Percentiles rank a stretch among this genome's conserved stretches.
Conservation (phyloP, 2,329 filamentous ascomycete genomes). For the Phialocephala subalpina region DNA sequence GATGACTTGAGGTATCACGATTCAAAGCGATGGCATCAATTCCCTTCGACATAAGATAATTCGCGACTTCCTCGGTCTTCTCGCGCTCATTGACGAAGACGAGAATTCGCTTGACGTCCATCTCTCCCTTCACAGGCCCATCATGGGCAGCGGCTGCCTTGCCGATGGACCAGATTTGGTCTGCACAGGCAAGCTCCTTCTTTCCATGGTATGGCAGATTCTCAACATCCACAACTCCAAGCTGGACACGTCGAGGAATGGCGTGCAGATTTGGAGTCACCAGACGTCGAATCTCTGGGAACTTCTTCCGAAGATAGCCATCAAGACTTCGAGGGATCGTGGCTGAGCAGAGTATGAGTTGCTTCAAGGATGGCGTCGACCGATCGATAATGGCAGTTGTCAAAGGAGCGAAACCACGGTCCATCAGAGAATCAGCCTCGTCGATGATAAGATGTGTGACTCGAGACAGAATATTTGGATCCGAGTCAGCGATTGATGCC, state of each 20-base stretch:
- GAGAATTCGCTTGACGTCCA: slow-evolving; percentile 83
- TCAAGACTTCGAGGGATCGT: slow-evolving; percentile 94
- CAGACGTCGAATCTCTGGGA: slow-evolving; percentile 83
- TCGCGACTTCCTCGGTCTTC: slow-evolving; percentile 80
- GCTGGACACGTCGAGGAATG: slow-evolving; percentile 91
- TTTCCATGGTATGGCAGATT: slow-evolving; percentile 94
- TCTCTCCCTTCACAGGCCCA: slow-evolving; percentile 59
- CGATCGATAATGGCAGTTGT: slow-evolving; percentile 86
- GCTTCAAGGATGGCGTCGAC: slow-evolving; percentile 79
- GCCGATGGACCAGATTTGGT: slow-evolving; percentile 93
- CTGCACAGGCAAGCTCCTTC: slow-evolving; percentile 91
- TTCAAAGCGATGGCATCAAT: slow-evolving; percentile 88
- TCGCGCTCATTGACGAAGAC: slow-evolving; percentile 98
- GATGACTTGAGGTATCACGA: slow-evolving; percentile 81
- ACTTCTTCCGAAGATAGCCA: slow-evolving; percentile 80
- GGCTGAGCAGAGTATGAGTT: slow-evolving; percentile 92
- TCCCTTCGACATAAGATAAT: slow-evolving; percentile 83
- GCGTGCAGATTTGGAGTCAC: slow-evolving; percentile 96
- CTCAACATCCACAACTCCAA: slow-evolving; percentile 91
- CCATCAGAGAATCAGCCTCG: slow-evolving; percentile 94
- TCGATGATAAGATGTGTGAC: slow-evolving; percentile 90
- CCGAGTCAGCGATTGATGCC: slow-evolving; percentile 84
- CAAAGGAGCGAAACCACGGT: slow-evolving; percentile 87
- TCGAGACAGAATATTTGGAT: slow-evolving; percentile 91
- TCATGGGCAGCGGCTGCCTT: slow-evolving; percentile 72